Conservation (phyloP, 2,329 filamentous ascomycete genomes). For the Phialocephala sp. region DNA sequence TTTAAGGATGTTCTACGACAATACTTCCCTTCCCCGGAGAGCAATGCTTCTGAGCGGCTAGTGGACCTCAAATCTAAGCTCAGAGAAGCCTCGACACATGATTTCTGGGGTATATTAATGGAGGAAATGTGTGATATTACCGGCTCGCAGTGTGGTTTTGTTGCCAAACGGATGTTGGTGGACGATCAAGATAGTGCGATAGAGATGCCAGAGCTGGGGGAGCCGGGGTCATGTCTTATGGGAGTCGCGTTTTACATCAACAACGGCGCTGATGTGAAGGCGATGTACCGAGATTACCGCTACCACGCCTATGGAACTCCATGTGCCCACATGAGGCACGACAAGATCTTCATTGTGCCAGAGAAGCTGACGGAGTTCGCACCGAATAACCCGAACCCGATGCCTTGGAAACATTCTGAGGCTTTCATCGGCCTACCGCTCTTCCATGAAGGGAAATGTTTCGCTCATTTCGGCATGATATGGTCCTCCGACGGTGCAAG, state of each 20-base stretch:
- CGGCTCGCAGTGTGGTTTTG: constrained; percentile 71
- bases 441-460: constrained; percentile 67
- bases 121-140: constrained; percentile 67
- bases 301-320: constrained; percentile 68
- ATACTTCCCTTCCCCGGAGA: constrained; percentile 56
- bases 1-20: constrained; percentile 38
- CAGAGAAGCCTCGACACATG: constrained; percentile 56
- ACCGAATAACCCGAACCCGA: constrained; percentile 61
- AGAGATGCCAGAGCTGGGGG: constrained; percentile 65
- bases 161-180: constrained; percentile 66
- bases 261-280: constrained; percentile 58
- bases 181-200: constrained; percentile 63
- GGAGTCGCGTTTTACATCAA: constrained; percentile 71
- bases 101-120: constrained; percentile 69
- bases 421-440: constrained; percentile 71
- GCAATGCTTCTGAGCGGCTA: constrained; percentile 64
- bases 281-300: constrained; percentile 63
- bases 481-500: constrained; percentile 69
- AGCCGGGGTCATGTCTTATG: constrained; percentile 66
- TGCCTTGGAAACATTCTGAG: constrained; percentile 64
- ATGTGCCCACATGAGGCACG: constrained; percentile 72
- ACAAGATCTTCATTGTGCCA: constrained; percentile 73
- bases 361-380: constrained; percentile 64
- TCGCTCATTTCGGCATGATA: constrained; percentile 74
- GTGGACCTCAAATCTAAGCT: constrained; percentile 63